Conservation (phyloP, 768 basidiomycete genomes). For the Rhodotorula paludigena region DNA sequence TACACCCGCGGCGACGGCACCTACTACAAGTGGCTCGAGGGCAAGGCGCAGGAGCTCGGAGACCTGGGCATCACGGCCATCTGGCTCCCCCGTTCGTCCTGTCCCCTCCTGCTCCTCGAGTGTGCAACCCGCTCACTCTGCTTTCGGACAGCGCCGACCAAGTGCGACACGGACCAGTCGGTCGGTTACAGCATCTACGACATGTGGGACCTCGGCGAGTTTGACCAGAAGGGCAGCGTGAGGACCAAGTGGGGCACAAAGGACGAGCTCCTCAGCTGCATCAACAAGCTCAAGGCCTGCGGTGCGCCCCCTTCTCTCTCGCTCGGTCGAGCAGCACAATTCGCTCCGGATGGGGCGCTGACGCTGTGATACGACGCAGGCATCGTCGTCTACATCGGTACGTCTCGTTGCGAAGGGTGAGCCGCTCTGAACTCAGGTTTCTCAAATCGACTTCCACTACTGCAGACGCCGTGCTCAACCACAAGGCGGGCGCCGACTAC, state of each 20-base stretch:
- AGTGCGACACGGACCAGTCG: conserved; percentile 45
- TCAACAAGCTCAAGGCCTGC: conserved; percentile 1
- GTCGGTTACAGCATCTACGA: conserved; percentile 47
- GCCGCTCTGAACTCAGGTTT: not conserved
- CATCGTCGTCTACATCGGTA: conserved; percentile 5
- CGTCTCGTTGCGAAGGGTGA: not conserved
- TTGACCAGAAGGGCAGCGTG: conserved; percentile 47
- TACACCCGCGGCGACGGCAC: conserved; percentile 40
- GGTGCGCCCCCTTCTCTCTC: not conserved
- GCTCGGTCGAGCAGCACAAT: too few species aligned
- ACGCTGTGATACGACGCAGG: not conserved
- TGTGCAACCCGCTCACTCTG: not conserved
- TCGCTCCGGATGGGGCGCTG: too few species aligned
- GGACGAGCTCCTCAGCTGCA: conserved; percentile 43
- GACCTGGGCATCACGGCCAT: conserved; percentile 49
- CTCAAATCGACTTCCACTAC: not conserved
- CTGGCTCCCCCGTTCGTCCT: conserved; percentile 48
- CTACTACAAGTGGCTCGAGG: conserved; percentile 48
- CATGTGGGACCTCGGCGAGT: conserved; percentile 49
- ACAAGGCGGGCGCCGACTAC: conserved; percentile 51
- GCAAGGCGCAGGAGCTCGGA: conserved; percentile 43
- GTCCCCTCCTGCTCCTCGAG: not conserved
- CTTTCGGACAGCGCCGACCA: conserved; percentile 43
- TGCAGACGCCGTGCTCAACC: conserved; percentile 50
- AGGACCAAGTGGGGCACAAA: conserved; percentile 50